These are phyloP conservation scores for Rugonectria rugulosa DNA, from an alignment of 2,329 filamentous ascomycete species.

Conservation along the genomic window DNA sequence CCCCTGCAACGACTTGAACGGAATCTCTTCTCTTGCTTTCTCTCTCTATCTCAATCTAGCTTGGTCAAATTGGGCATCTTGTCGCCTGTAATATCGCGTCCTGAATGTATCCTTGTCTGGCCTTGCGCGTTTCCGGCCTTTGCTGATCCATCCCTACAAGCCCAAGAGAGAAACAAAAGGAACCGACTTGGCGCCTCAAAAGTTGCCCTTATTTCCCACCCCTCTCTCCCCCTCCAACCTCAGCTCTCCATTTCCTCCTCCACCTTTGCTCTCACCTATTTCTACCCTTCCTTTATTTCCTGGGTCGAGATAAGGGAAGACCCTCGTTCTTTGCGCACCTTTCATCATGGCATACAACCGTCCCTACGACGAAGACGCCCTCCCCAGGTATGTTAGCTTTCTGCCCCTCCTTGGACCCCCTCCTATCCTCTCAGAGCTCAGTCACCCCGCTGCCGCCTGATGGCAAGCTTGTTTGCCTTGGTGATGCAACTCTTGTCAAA, in stretches of 20 bases:
- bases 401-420: slow-evolving; percentile 34
- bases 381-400: slow-evolving; percentile 72
- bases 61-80: too few relatives aligned
- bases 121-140: neutral
- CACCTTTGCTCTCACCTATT: neutral
- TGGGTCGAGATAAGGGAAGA: slow-evolving; percentile 1
- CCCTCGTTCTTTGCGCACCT: slow-evolving; percentile 3
- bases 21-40: too few relatives aligned
- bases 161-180: neutral
- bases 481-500: slow-evolving; percentile 27
- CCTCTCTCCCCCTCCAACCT: neutral
- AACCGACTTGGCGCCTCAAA: slow-evolving; percentile 1
- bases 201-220: slow-evolving; percentile 5
- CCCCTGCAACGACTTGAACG: too few relatives aligned
- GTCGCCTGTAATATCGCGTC: neutral
- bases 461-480: slow-evolving; percentile 10
- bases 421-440: too few relatives aligned
- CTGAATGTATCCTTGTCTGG: neutral
- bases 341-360: slow-evolving; percentile 88
- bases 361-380: slow-evolving; percentile 90
- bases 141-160: neutral
- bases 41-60: neutral
- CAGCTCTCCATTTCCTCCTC: slow-evolving; percentile 1
- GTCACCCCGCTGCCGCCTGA: neutral
- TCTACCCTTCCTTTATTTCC: neutral